Base-by-base conservation (phyloP, 345 rosid genomes). In the Ceriops zippeliana region DNA sequence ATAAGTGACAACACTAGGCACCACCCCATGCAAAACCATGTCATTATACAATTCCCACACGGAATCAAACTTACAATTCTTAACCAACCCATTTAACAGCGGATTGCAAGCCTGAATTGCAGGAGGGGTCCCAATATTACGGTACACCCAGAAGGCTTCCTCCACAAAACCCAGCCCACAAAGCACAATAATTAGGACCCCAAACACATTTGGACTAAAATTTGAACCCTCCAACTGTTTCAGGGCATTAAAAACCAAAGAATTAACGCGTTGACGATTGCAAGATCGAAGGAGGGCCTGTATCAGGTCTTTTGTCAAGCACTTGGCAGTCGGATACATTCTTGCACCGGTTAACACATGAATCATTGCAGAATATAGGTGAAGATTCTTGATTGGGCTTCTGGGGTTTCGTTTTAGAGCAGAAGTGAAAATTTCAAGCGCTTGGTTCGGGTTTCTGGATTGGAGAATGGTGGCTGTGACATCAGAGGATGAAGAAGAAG, bases 241-340 rank as follows among this genome's bases (percentile, higher is more conserved):
- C 6, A 89, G 86, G 27, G 84, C 87, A 42, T 78, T 68, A 70
- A 83, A 84, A 49, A 87, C 10, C 57, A 63, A 63, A 51, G 51
- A 47, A 69, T 76, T 71, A 62, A 77, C 66, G 21, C 77, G 76
- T 2, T 15, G 34, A 9, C 80, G 73, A 52, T 82, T 81, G 52
- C 52, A 63, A 68, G 79, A 71, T 57, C 70, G 77, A 21, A 67
- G 75, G 46, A 86, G 80, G 52, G 73, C 7, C 71, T 83, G 67
- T 4, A 82, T 76, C 66, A 87, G 86, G 83, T 67, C 58, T 82
- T 87, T 87, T 67, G 85, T 86, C 90, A 86, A 85, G 73, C 92
- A 81, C 78, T 82, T 84, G 75, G 90, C 89, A 56, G 77, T 71
- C 57, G 15, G 31, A 71, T 79, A 83, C 53, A 75, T 72, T 15